A percentile compares a stretch with the other conserved stretches of the same genome.
Conservation (phyloP, 768 basidiomycete species). For the Rhizopogon salebrosus region DNA sequence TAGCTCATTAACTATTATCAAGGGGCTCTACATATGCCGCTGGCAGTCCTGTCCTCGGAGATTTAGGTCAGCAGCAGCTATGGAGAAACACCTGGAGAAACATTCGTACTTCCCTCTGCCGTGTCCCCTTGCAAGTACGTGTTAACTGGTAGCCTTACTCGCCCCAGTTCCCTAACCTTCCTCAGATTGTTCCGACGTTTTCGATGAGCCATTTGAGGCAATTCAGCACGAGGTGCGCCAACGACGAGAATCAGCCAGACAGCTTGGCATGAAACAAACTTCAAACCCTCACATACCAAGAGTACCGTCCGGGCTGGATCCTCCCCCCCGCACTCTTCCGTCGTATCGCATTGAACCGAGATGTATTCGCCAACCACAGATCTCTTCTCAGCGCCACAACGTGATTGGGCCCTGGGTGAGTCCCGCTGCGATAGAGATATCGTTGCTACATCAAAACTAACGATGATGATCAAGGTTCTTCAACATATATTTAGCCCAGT, state of each 20-base stretch:
- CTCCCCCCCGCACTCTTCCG: constrained; percentile 41
- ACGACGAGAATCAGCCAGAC: constrained; percentile 12
- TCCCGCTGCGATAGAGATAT: constrained; percentile 1
- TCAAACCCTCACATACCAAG: constrained; percentile 29
- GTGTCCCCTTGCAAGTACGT: constrained; percentile 38
- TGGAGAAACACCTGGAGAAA: constrained; percentile 45
- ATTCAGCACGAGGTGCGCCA: constrained; percentile 44
- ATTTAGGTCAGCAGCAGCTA: constrained; percentile 30
- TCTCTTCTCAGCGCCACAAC: constrained; percentile 48
- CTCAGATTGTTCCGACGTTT: constrained; percentile 50
- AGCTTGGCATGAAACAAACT: constrained; percentile 20
- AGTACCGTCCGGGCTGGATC: constrained; percentile 27
- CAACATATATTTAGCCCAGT: constrained; percentile 38
- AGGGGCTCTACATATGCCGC: constrained; percentile 41
- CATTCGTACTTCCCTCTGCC: constrained; percentile 35
- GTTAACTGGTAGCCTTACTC: not conserved
- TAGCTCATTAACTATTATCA: constrained; percentile 7
- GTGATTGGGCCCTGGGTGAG: constrained; percentile 52
- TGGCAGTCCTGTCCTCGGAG: constrained; percentile 55
- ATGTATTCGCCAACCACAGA: constrained; percentile 37
- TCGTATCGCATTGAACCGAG: constrained; percentile 45
- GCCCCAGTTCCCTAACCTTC: constrained; percentile 4
- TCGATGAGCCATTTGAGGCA: constrained; percentile 40
- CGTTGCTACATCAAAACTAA: constrained; percentile 2
- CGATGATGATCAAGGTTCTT: constrained; percentile 32